phyloP scores from a whole-genome alignment of 768 basidiomycete genomes.

The Lactifluus rugatus region DNA sequence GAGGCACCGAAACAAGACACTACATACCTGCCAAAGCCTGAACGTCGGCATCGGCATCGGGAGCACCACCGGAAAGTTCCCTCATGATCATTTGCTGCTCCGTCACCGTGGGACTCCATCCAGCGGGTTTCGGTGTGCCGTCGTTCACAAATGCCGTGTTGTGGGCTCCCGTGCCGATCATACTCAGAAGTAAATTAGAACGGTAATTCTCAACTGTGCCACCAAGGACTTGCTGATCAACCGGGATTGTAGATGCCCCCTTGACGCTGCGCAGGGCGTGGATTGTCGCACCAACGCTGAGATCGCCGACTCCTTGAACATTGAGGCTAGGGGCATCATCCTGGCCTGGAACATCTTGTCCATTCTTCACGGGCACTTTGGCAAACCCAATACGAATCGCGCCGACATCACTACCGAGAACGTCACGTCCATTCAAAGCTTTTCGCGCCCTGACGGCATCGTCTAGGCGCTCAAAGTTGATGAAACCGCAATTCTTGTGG shows the following conservation, averaged over 20 bases:
- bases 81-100: conserved; percentile 98
- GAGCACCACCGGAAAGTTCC: conserved; percentile 70
- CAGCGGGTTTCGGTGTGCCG: conserved; percentile 48
- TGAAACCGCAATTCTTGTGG: conserved; percentile 95
- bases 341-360: conserved; percentile 48
- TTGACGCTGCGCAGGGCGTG: conserved; percentile 80
- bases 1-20: neutral
- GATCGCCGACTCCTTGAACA: conserved; percentile 74
- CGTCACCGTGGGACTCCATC: conserved; percentile 67
- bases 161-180: conserved; percentile 73
- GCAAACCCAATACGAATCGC: conserved; percentile 96
- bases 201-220: conserved; percentile 93
- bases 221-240: conserved; percentile 87
- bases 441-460: conserved; percentile 95
- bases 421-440: conserved; percentile 90
- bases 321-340: conserved; percentile 58
- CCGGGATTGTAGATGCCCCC: conserved; percentile 85
- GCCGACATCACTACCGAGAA: conserved; percentile 92
- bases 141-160: conserved; percentile 46
- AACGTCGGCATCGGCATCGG: conserved; percentile 77
- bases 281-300: conserved; percentile 83
- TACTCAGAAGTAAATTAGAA: conserved; percentile 80
- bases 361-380: conserved; percentile 88
- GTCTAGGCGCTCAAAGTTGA: conserved; percentile 96
- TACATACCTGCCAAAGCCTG: conserved; percentile 70